Evolutionary conservation across 2,329 filamentous ascomycete species (phyloP).

Genomic region (Pseudocercospora ulei): DNA sequence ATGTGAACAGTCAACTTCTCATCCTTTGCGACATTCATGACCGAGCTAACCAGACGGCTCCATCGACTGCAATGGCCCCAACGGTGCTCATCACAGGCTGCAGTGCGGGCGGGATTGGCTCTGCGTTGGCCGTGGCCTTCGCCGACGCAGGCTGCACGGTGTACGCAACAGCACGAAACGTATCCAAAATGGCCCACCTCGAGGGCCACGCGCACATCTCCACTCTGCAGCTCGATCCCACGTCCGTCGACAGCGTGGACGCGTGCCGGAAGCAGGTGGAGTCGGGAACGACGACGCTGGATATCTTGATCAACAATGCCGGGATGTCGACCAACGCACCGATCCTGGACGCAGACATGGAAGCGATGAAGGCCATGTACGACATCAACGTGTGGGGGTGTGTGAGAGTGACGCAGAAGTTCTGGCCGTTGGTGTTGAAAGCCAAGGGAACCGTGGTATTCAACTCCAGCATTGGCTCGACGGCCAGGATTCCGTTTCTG

Average conservation of each 20-base stretch:
- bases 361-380: constrained; percentile 42
- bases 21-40: no score
- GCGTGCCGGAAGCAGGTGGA: not conserved
- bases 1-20: no score
- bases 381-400: constrained; percentile 46
- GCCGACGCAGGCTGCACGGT: constrained; percentile 29
- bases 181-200: constrained; percentile 29
- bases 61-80: not conserved
- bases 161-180: constrained; percentile 18
- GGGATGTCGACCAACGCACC: constrained; percentile 22
- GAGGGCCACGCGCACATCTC: not conserved
- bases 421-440: constrained; percentile 42
- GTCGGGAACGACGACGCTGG: not conserved
- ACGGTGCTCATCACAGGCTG: constrained; percentile 30
- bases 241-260: constrained; percentile 1
- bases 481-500: constrained; percentile 23
- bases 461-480: constrained; percentile 33
- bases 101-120: constrained; percentile 38
- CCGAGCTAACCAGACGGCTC: no score
- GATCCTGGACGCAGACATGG: constrained; percentile 28
- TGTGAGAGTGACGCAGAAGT: constrained; percentile 34
- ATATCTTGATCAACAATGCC: constrained; percentile 6
- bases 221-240: constrained; percentile 2
- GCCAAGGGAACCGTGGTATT: constrained; percentile 35
- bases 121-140: constrained; percentile 36